phyloP scores from a whole-genome alignment of 495 filamentous ascomycete genomes.

The Viridothelium virens region DNA sequence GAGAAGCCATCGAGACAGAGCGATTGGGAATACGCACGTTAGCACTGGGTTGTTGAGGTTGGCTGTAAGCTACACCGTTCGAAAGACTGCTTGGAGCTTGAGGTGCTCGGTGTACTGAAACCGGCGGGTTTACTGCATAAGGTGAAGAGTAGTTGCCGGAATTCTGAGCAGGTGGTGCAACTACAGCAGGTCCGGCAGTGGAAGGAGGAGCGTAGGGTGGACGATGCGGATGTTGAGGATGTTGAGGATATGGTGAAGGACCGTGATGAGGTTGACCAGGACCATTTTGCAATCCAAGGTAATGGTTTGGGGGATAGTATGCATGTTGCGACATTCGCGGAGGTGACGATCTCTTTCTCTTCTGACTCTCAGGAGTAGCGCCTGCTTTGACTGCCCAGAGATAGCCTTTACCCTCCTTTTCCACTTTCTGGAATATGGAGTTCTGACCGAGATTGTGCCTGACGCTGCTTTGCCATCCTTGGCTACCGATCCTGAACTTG shows the following conservation, averaged over 20 bases:
- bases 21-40: neutral
- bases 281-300: conserved; percentile 6
- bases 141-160: conserved; percentile 4
- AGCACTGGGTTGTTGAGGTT: neutral
- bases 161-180: conserved; percentile 4
- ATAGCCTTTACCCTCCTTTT: conserved; percentile 41
- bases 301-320: conserved; percentile 18
- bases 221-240: neutral
- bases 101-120: neutral
- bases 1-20: neutral
- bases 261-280: neutral
- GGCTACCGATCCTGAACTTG: conserved; percentile 68
- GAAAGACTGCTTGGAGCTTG: neutral
- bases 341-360: conserved; percentile 27
- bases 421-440: conserved; percentile 76
- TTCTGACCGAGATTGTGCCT: conserved; percentile 91
- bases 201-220: neutral
- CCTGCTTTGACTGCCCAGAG: conserved; percentile 33
- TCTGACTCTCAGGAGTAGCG: conserved; percentile 35
- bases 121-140: neutral
- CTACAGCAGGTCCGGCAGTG: neutral
- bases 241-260: neutral
- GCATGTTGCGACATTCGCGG: conserved; percentile 24
- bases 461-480: conserved; percentile 95
- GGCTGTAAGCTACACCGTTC: neutral